Conservation (phyloP, 2,329 filamentous ascomycete genomes). For the Chaetomiaceae sp. region DNA sequence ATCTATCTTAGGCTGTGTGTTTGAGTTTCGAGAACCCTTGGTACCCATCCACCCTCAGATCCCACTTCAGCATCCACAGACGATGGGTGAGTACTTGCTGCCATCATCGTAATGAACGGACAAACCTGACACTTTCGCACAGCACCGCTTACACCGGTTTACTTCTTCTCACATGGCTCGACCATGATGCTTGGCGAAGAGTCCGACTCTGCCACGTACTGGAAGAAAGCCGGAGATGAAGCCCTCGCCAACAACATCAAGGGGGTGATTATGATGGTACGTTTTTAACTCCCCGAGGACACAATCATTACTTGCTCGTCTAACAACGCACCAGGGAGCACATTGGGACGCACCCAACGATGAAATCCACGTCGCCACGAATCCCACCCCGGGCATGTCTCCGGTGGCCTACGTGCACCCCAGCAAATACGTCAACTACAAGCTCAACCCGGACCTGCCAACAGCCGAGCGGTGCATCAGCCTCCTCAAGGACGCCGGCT, state of each 20-base stretch:
- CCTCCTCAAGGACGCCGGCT: slow-evolving; percentile 46
- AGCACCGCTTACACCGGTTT: slow-evolving; percentile 41
- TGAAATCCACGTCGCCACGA: slow-evolving; percentile 54
- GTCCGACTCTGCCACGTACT: slow-evolving; percentile 56
- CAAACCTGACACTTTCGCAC: neutral
- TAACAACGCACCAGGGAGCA: neutral
- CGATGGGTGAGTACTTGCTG: neutral
- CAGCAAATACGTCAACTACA: slow-evolving; percentile 58
- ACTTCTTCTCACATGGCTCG: slow-evolving; percentile 66
- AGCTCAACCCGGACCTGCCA: slow-evolving; percentile 53
- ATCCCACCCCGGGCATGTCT: slow-evolving; percentile 54
- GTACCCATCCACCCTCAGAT: too few relatives aligned
- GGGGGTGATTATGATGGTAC: slow-evolving; percentile 61
- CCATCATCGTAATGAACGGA: neutral
- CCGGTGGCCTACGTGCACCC: slow-evolving; percentile 65
- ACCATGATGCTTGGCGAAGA: slow-evolving; percentile 69
- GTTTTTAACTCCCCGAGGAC: too few relatives aligned
- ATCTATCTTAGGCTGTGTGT: too few relatives aligned
- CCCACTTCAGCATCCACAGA: too few relatives aligned
- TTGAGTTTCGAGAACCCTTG: too few relatives aligned
- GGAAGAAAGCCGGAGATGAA: slow-evolving; percentile 60
- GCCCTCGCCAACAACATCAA: slow-evolving; percentile 56
- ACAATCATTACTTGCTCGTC: too few relatives aligned
- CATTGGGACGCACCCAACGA: neutral
- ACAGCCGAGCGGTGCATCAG: neutral